Evolutionary conservation across 176 grass and related monocot species (phyloP).

Genomic region (Elymus sibiricus): DNA sequence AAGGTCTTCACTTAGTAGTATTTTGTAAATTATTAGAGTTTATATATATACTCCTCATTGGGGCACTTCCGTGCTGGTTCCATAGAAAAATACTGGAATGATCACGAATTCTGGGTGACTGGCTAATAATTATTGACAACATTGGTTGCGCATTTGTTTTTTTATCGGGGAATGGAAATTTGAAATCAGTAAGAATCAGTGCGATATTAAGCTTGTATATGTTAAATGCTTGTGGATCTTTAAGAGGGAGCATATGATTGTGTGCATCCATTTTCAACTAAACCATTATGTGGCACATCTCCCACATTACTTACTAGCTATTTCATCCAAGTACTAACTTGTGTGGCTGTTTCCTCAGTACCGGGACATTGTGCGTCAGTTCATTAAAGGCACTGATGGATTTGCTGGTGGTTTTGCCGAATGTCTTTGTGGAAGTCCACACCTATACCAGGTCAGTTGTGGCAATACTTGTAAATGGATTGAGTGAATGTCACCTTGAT

Average conservation of each 20-base stretch:
- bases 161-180: conserved; percentile 5
- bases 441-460: conserved; percentile 81
- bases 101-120: not conserved
- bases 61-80: not conserved
- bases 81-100: not conserved
- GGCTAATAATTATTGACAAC: not conserved
- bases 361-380: conserved; percentile 87
- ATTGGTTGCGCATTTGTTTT: not conserved
- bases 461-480: not conserved
- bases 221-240: not conserved
- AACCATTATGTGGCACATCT: not conserved
- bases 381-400: conserved; percentile 96
- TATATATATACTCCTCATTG: not conserved
- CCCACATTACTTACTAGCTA: not conserved
- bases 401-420: conserved; percentile 94
- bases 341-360: conserved; percentile 57
- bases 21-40: not conserved
- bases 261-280: conserved; percentile 23
- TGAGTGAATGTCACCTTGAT: not conserved
- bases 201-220: not conserved
- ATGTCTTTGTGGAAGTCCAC: conserved; percentile 92
- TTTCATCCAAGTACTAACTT: conserved; percentile 26
- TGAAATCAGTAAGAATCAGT: not conserved
- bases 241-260: not conserved
- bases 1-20: not conserved